Evolutionary conservation across 2,329 filamentous ascomycete species (phyloP).

Genomic region (Onygenales sp.): DNA sequence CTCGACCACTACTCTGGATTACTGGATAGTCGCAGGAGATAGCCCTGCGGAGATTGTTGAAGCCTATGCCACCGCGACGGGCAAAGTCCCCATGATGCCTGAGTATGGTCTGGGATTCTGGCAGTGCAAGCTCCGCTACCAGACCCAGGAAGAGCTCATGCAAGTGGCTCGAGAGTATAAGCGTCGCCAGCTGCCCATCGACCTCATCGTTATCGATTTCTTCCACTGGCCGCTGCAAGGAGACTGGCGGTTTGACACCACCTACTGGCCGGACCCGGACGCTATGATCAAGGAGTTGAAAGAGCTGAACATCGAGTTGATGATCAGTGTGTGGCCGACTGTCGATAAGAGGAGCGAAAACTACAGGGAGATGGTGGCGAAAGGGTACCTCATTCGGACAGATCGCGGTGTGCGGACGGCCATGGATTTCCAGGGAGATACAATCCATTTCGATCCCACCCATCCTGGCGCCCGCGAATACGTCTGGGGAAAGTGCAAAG

Average conservation of each 20-base stretch:
- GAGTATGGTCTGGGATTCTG: conserved; percentile 60
- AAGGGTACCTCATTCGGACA: conserved; percentile 50
- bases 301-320: conserved; percentile 51
- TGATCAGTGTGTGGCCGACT: conserved; percentile 62
- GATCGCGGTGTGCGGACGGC: conserved; percentile 51
- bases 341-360: conserved; percentile 52
- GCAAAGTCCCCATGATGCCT: conserved; percentile 57
- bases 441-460: conserved; percentile 54
- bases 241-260: conserved; percentile 57
- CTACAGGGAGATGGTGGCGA: conserved; percentile 52
- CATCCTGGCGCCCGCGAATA: conserved; percentile 50
- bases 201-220: conserved; percentile 59
- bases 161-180: conserved; percentile 52
- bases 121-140: conserved; percentile 59
- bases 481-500: conserved; percentile 50
- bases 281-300: conserved; percentile 56
- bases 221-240: conserved; percentile 60
- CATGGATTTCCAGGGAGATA: conserved; percentile 51
- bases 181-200: conserved; percentile 46
- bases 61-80: conserved; percentile 48
- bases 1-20: conserved; percentile 50
- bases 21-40: conserved; percentile 54
- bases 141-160: conserved; percentile 55
- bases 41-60: conserved; percentile 47
- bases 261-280: conserved; percentile 57